Evolutionary conservation across 768 basidiomycete species (phyloP), one percentile per base, ranked within the genome.

Genomic region (Xanthoconium stramineum): DNA sequence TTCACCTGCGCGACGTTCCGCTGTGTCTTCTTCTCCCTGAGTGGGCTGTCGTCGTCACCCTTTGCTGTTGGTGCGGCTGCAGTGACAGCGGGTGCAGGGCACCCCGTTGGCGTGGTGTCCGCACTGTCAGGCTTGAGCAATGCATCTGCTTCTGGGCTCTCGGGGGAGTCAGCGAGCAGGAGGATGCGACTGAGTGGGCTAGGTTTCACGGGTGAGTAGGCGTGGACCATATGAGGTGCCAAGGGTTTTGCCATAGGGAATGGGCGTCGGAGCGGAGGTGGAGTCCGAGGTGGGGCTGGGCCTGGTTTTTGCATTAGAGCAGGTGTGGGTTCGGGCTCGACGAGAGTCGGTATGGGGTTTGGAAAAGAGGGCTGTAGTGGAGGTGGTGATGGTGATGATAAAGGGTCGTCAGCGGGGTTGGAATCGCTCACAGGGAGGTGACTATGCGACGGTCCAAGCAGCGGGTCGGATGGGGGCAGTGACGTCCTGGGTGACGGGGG

Each of bases 151-250:
- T 71, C 64, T 14, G 76, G 71, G 48, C 72, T 76, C 36, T 76
- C 70, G 6, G 84, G 84, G 1, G 87, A 88, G 58, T 85, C 75
- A 5, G 77, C 79, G 42, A 91, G 76, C 84, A 85, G 82, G 24
- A 91, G 76, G 51, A 92, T 90, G 12, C 89, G 81, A 57, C 88
- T 90, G 33, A 93, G 76, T 3, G 90, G 90, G 59, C 88, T 91
- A 0, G 91, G 90, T 67, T 83, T 86, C 3, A 76, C 85, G 30
- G 90, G 90, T 0, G 91, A 91, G 59, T 92, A 93, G 0, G 89
- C 88, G 59, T 93, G 90, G 5, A 81, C 77, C 85, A 89, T 88
- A 53, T 79, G 83, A 52, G 77, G 72, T 2, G 82, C 85, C 47
- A 85, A 74, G 12, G 89, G 88, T 63, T 88, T 91, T 2, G 88